phyloP scores from a whole-genome alignment of 805 yeast genomes.

The Cyberlindnera misumaiensis region DNA sequence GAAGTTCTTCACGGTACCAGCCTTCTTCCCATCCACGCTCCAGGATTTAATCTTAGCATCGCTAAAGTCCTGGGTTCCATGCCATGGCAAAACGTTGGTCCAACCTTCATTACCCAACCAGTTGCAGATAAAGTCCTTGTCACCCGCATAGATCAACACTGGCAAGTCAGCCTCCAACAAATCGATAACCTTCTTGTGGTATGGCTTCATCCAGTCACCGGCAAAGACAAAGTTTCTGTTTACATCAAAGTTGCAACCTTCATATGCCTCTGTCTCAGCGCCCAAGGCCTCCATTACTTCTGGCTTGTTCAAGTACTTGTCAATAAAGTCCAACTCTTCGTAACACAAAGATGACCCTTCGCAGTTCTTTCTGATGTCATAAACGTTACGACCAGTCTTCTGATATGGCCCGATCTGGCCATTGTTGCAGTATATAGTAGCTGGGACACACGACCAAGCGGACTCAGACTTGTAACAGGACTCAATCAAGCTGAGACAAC shows the following conservation, averaged over 20 bases:
- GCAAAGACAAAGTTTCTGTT: conserved; percentile 74
- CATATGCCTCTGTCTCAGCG: conserved; percentile 76
- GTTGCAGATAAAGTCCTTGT: conserved; percentile 92
- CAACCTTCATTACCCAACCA: conserved; percentile 93
- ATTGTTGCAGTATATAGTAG: conserved; percentile 82
- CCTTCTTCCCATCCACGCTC: conserved; percentile 42
- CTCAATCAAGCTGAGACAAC: conserved; percentile 71
- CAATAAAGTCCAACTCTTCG: conserved; percentile 68
- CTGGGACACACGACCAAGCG: conserved; percentile 86
- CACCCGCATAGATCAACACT: conserved; percentile 89
- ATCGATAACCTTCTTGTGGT: conserved; percentile 66
- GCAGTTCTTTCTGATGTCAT: conserved; percentile 81
- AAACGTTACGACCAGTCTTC: conserved; percentile 82
- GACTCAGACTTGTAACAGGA: conserved; percentile 71
- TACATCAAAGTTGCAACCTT: conserved; percentile 72
- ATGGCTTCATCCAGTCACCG: conserved; percentile 92
- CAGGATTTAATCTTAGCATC: conserved; percentile 38
- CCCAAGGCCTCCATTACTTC: conserved; percentile 80
- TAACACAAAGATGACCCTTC: conserved; percentile 70
- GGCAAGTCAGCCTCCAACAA: conserved; percentile 71
- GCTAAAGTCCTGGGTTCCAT: conserved; percentile 47
- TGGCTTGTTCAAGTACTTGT: conserved; percentile 68
- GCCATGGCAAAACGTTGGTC: conserved; percentile 71
- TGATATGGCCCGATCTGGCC: conserved; percentile 77
- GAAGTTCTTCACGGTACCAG: conserved; percentile 63